Evolutionary conservation across 768 basidiomycete genomes (phyloP).

Genomic region (Pilatotrama ljubarskyi): DNA sequence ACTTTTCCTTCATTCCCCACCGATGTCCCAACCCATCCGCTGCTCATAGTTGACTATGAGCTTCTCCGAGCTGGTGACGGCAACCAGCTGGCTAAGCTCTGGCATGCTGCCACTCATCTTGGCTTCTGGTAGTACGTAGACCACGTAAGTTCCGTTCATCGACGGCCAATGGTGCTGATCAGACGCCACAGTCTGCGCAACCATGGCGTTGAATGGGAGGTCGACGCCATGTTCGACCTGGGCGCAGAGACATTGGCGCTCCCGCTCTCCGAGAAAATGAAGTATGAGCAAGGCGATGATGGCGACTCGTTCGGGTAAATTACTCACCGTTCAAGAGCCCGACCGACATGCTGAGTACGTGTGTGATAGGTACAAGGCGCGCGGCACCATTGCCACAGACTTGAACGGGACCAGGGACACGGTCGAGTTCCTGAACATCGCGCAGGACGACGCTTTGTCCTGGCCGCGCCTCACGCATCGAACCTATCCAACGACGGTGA

Average conservation of each 20-base stretch:
- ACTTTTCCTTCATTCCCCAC: constrained; percentile 48
- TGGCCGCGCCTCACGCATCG: constrained; percentile 55
- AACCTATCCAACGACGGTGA: constrained; percentile 56
- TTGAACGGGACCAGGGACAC: constrained; percentile 56
- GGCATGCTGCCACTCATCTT: constrained; percentile 56
- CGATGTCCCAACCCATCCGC: constrained; percentile 52
- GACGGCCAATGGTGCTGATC: not conserved
- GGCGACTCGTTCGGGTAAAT: constrained; percentile 42
- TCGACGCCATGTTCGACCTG: constrained; percentile 54
- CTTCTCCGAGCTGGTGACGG: constrained; percentile 44
- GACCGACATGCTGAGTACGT: not conserved
- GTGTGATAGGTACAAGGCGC: constrained; percentile 54
- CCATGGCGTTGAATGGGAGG: constrained; percentile 51
- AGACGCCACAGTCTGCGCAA: constrained; percentile 47
- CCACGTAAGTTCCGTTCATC: not conserved
- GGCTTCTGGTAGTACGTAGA: constrained; percentile 68
- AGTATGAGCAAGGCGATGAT: constrained; percentile 55
- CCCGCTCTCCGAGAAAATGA: constrained; percentile 57
- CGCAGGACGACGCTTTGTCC: constrained; percentile 67
- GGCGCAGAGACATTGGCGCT: constrained; percentile 55
- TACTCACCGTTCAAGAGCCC: not conserved
- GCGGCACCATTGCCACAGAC: constrained; percentile 63
- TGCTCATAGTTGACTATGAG: constrained; percentile 56
- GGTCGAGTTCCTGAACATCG: constrained; percentile 64
- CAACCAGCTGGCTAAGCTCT: constrained; percentile 50